Evolutionary conservation across 202 grass and related monocot genomes (phyloP), one percentile per base, ranked within the genome.

Genomic region (Panicum virgatum): DNA sequence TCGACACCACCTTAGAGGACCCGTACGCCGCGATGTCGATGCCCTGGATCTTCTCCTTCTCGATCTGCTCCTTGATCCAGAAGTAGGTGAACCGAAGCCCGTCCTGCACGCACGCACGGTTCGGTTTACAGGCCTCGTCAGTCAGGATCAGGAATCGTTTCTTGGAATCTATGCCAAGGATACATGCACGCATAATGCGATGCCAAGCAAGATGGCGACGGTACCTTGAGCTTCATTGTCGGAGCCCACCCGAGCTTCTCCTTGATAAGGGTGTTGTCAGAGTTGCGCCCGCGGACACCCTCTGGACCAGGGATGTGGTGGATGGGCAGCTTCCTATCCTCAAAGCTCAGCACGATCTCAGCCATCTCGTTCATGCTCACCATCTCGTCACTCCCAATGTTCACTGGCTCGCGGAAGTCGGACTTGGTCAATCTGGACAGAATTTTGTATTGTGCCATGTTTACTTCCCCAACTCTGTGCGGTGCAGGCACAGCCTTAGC

Each of bases 281-380:
- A 97, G 80, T 97, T 97, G 39, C 94, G 88, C 18, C 94, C 94
- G 8, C 94, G 90, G 47, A 93, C 90, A 15, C 94, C 94, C 78
- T 97, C 94, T 7, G 94, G 90, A 5, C 94, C 94, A 78, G 94
- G 94, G 90, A 97, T 97, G 78, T 97, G 94, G 60, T 97, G 88
- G 74, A 97, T 93, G 13, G 90, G 88, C 51, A 97, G 84, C 77
- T 85, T 89, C 90, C 62, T 97, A 57, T 84, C 66, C 64, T 97
- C 94, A 47, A 97, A 93, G 86, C 90, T 81, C 32, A 97, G 93
- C 16, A 93, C 81, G 16, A 97, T 97, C 44, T 91, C 90, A 80
- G 93, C 90, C 93, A 97, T 97, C 86, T 97, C 93, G 37, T 93
- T 97, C 93, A 97, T 97, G 93, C 93, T 93, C 25, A 97, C 93